These are phyloP conservation scores for Chaetomiaceae sp. DNA, from an alignment of 2,329 filamentous ascomycete genomes.

Conservation along the genomic window DNA sequence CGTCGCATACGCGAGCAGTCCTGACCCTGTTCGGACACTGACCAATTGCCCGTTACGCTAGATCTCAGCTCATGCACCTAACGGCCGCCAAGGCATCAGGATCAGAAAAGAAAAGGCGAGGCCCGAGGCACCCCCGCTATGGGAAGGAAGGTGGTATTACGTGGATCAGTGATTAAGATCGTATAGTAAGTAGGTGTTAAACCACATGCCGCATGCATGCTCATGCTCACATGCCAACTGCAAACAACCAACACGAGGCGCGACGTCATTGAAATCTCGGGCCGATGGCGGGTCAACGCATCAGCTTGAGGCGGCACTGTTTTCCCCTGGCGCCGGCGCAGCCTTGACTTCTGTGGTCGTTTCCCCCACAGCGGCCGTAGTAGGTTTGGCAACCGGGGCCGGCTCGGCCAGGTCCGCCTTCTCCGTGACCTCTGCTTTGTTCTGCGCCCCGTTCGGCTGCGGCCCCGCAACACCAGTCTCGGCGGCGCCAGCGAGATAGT, in stretches of 20 bases:
- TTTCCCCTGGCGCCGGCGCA: background rate
- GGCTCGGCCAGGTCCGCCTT: background rate
- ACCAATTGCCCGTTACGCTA: background rate
- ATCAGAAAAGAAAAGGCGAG: background rate
- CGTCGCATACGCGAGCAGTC: background rate
- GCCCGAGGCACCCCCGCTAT: background rate
- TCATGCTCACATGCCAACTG: background rate
- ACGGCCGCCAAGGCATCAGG: background rate
- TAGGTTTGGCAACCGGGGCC: background rate
- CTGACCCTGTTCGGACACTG: background rate
- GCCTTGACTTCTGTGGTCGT: conserved; percentile 8
- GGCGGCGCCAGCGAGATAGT: conserved; percentile 67
- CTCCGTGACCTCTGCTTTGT: background rate
- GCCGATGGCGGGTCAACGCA: background rate
- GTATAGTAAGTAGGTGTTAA: background rate
- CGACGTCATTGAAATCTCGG: background rate
- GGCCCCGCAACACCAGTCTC: conserved; percentile 18
- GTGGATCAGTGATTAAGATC: background rate
- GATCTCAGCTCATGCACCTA: background rate
- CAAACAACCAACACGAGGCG: background rate
- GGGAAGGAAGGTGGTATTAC: background rate
- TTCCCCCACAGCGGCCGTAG: background rate
- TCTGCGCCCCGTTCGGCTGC: background rate
- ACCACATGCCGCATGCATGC: too few species aligned
- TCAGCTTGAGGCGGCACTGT: conserved; percentile 2